phyloP scores from a whole-genome alignment of 2,329 filamentous ascomycete genomes.

The Helicocarpus griseus region DNA sequence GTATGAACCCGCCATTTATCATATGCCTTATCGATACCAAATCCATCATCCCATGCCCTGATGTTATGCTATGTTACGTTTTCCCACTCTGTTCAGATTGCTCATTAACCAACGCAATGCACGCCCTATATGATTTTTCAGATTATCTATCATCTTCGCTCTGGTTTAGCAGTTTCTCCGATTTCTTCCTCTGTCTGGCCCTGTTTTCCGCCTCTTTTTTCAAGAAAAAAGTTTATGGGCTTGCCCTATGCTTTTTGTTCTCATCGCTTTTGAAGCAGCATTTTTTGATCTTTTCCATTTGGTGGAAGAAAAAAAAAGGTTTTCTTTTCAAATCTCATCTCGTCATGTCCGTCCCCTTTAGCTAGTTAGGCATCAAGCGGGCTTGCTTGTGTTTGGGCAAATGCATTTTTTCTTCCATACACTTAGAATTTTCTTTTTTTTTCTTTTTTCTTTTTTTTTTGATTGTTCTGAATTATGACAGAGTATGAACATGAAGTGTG shows the following conservation, averaged over 20 bases:
- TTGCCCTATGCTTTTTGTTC: background rate
- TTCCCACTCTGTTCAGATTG: background rate
- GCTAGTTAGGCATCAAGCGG: background rate
- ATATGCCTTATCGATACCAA: no score
- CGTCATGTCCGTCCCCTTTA: no score
- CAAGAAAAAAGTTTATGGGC: background rate
- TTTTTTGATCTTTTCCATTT: background rate
- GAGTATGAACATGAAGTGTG: background rate
- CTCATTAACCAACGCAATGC: no score
- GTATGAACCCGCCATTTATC: background rate
- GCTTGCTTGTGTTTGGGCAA: background rate
- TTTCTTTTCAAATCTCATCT: no score
- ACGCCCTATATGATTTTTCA: background rate
- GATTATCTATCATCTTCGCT: background rate
- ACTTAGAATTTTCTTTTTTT: background rate
- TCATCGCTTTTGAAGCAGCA: no score
- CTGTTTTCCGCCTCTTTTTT: background rate
- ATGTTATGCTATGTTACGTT: background rate
- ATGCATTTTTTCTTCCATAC: background rate
- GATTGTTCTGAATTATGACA: no score
- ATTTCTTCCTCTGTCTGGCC: background rate
- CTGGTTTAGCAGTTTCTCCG: background rate
- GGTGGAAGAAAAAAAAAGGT: no score
- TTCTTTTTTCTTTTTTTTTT: background rate
- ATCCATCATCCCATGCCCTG: no score